Base-by-base conservation (phyloP, 140 eudicot species). In the Ambrosia hybrid region DNA sequence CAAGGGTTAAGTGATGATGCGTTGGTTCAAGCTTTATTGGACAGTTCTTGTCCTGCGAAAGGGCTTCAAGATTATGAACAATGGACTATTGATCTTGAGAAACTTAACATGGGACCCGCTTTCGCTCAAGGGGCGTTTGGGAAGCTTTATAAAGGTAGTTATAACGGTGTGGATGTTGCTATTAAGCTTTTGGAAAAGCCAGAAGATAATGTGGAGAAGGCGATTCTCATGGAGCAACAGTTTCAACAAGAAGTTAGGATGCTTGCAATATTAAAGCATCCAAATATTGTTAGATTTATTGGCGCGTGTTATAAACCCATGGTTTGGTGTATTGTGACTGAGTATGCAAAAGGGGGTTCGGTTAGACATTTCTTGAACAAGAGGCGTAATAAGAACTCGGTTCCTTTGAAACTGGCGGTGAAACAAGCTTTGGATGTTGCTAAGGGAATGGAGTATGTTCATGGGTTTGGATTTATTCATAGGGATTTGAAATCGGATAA, bases 231-330 rank as follows among this genome's bases (percentile, higher is more conserved):
- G 97, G 97, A 88, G 80, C 95, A 86, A 77, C 97, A 88, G 74
- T 91, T 91, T 72, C 97, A 91, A 55, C 97, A 88, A 43, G 97
- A 91, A 76, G 97, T 91, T 4, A 88, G 82, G 90, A 91, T 91
- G 97, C 78, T 91, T 72, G 95, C 95, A 17, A 84, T 78, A 51
- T 76, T 91, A 79, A 91, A 77, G 82, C 97, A 91, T 62, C 87
- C 92, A 9, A 91, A 91, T 67, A 91, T 91, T 13, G 97, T 91
- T 51, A 85, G 97, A 57, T 91, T 91, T 57, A 84, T 91, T 63
- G 97, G 97, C 46, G 46, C 46, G 9, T 41, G 46, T 41, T 41
- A 5, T 41, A 41, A 41, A 41, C 46, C 46, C 0, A 41, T 41
- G 46, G 46, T 41, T 41, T 41, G 46, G 46, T 41, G 46, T 41